A percentile compares a stretch with the other conserved stretches of the same genome.
These are phyloP conservation scores for Dalbergia cultrata DNA, from an alignment of 306 rosid species.

Conservation along the genomic window DNA sequence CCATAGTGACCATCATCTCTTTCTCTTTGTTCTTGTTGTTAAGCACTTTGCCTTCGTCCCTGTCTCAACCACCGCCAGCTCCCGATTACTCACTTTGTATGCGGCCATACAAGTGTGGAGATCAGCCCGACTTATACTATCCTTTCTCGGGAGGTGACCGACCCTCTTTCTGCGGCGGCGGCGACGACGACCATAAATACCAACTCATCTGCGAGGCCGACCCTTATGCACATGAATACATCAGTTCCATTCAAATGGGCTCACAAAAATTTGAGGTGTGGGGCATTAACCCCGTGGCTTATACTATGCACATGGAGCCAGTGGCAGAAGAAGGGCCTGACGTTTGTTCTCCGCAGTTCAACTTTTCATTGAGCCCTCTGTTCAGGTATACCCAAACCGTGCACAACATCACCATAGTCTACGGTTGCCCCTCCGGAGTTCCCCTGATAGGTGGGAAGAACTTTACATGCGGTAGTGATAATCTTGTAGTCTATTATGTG, in stretches of 20 bases:
- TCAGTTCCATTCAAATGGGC: not conserved
- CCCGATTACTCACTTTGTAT: not conserved
- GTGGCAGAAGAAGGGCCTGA: not conserved
- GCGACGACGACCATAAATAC: not conserved
- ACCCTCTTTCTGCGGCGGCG: not conserved
- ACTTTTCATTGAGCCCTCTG: not conserved
- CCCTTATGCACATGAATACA: too few species aligned
- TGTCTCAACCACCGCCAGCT: not conserved
- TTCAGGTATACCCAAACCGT: not conserved
- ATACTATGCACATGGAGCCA: not conserved
- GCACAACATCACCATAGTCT: conserved; percentile 23
- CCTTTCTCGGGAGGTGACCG: conserved; percentile 2
- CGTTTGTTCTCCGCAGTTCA: not conserved
- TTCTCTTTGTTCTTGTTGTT: not conserved
- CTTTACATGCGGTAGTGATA: too few species aligned
- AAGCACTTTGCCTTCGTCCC: not conserved
- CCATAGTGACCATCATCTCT: not conserved
- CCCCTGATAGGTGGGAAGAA: too few species aligned
- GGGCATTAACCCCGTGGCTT: not conserved
- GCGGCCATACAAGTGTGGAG: not conserved
- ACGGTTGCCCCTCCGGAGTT: too few species aligned
- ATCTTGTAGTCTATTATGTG: not conserved
- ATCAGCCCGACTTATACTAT: not conserved
- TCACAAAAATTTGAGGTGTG: conserved; percentile 10
- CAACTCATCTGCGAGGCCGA: not conserved